Evolutionary conservation across 2,329 filamentous ascomycete genomes (phyloP).

Genomic region (Colletotrichum tropicicola): DNA sequence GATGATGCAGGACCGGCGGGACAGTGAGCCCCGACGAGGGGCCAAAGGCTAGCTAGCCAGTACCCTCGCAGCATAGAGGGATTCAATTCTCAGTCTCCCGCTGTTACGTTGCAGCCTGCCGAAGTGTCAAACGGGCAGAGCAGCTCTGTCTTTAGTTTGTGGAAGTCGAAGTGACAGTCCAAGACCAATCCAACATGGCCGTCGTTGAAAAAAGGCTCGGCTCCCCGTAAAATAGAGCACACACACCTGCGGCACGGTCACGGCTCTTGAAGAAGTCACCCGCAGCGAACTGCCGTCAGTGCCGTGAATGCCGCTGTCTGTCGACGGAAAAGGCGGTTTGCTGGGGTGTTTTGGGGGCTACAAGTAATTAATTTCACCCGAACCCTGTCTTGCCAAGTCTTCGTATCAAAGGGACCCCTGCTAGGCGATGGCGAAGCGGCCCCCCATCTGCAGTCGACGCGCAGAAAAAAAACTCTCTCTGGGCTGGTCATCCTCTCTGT

Average conservation of each 20-base stretch:
- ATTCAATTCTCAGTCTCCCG: neutral
- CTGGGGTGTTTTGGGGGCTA: neutral
- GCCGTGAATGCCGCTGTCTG: slow-evolving; percentile 6
- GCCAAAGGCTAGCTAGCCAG: neutral
- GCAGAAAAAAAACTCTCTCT: neutral
- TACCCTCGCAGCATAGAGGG: neutral
- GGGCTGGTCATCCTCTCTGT: neutral
- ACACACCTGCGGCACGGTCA: slow-evolving; percentile 4
- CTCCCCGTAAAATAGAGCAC: slow-evolving; percentile 1
- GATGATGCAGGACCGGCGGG: slow-evolving; percentile 16
- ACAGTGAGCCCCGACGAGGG: neutral
- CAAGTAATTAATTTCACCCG: neutral
- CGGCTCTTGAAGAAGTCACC: neutral
- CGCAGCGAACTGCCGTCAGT: slow-evolving; percentile 9
- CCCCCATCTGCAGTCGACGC: neutral
- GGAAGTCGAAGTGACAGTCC: neutral
- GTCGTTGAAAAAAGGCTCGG: neutral
- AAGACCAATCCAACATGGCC: too few species aligned
- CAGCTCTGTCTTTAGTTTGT: neutral
- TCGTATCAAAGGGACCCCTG: slow-evolving; percentile 7
- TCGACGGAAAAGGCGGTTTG: slow-evolving; percentile 14
- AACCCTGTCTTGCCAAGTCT: slow-evolving; percentile 12
- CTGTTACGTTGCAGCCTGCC: neutral
- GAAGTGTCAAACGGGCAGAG: neutral
- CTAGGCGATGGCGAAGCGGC: slow-evolving; percentile 1